Base-by-base conservation (phyloP, 1,284 basidiomycete species). In the Rhodotorula sp. region DNA sequence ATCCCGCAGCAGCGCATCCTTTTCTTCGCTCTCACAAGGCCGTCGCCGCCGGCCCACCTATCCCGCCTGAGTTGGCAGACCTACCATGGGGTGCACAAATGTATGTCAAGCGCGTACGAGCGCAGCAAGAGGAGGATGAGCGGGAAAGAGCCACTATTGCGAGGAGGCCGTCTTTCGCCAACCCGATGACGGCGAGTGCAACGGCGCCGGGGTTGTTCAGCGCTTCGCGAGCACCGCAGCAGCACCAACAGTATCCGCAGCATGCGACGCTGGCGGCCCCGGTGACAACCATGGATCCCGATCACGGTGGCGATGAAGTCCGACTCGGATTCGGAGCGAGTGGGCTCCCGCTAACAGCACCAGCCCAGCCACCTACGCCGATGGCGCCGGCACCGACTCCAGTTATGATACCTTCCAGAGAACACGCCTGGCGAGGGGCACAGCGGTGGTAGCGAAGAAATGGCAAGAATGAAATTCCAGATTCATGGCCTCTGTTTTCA, bases 71-170 rank as follows among this genome's bases (percentile, higher is more conserved):
- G 14, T 30, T 67, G 33, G 22, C 29, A 20, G 33, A 45, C 17
- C 37, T 45, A 3, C 66, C 66, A 1, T 67, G 61, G 54, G 66
- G 46, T 1, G 66, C 54, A 12, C 66, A 67, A 48, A 42, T 58
- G 37, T 67, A 67, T 29, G 29, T 62, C 37, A 67, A 67, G 60
- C 45, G 37, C 8, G 45, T 67, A 37, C 37, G 66, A 6, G 66
- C 55, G 15, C 46, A n/a, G 54, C 66, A 62, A 6, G 66, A 67
- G 53, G n/a, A 48, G 6, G 66, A 67, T 30, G 55, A 51, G 60
- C 33, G 54, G 6, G 66, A 58, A n/a, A 1, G 44, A 29, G 60
- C 37, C 37, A 12, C 10, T 10, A 8, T 42, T 42, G 37, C 37
- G 37, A 42, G 37, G 37, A 42, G 10, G 37, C 12, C 10, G 3